phyloP scores from a whole-genome alignment of 495 filamentous ascomycete species.

The Penicillium canescens region DNA sequence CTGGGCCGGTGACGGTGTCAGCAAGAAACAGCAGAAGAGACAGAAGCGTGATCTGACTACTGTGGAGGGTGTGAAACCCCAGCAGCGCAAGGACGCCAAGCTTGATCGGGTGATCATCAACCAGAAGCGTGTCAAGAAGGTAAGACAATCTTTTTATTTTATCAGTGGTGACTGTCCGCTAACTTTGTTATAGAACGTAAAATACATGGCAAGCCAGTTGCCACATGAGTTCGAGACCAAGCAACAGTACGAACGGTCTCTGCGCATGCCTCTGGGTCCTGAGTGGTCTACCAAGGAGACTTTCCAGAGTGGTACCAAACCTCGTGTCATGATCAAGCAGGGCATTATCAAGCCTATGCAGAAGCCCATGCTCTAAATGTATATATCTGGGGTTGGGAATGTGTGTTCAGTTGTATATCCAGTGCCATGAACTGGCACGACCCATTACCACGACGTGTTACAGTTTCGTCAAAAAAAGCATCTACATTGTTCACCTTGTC shows the following conservation, averaged over 20 bases:
- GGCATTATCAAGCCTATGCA: slow-evolving; percentile 88
- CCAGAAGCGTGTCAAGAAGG: slow-evolving; percentile 89
- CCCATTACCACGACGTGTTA: slow-evolving; percentile 1
- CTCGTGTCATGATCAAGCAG: slow-evolving; percentile 87
- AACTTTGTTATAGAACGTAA: slow-evolving; percentile 64
- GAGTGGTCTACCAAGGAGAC: slow-evolving; percentile 95
- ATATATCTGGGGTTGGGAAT: slow-evolving; percentile 6
- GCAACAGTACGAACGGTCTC: slow-evolving; percentile 85
- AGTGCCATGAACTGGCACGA: neutral
- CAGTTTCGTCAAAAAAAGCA: slow-evolving; percentile 1
- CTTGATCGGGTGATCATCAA: slow-evolving; percentile 86
- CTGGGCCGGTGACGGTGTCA: slow-evolving; percentile 82
- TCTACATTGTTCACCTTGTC: neutral
- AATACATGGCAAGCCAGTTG: slow-evolving; percentile 78
- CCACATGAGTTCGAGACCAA: slow-evolving; percentile 85
- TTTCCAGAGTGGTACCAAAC: slow-evolving; percentile 87
- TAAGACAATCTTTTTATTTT: slow-evolving; percentile 34
- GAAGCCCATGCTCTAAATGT: slow-evolving; percentile 63
- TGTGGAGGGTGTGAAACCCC: slow-evolving; percentile 72
- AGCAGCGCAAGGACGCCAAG: slow-evolving; percentile 78
- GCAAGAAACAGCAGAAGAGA: slow-evolving; percentile 60
- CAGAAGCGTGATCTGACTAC: slow-evolving; percentile 67
- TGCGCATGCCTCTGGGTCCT: slow-evolving; percentile 84
- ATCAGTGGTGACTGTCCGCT: slow-evolving; percentile 8
- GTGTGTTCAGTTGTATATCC: slow-evolving; percentile 8